phyloP scores from a whole-genome alignment of 2,329 filamentous ascomycete species.

The Pseudocercospora fijiensis region DNA sequence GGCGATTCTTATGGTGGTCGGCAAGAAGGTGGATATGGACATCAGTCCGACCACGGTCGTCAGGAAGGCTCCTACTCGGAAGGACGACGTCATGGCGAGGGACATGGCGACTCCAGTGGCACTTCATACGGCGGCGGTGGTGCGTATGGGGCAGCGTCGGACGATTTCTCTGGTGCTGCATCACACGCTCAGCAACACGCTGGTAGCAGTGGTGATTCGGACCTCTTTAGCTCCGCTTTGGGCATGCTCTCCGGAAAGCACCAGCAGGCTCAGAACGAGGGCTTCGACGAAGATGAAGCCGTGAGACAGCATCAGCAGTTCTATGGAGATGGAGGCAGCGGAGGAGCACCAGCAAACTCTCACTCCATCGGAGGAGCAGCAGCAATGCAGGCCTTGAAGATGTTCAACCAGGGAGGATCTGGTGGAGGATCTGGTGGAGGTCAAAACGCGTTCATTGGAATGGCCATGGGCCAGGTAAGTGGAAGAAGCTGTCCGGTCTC shows the following conservation, averaged over 20 bases:
- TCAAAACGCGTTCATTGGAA: constrained; percentile 75
- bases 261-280: constrained; percentile 50
- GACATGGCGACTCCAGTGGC: constrained; percentile 42
- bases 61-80: constrained; percentile 34
- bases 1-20: constrained; percentile 24
- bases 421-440: constrained; percentile 44
- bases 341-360: constrained; percentile 45
- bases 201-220: constrained; percentile 50
- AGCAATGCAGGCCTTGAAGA: constrained; percentile 77
- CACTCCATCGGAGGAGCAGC: constrained; percentile 64
- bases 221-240: constrained; percentile 58
- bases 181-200: constrained; percentile 57
- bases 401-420: constrained; percentile 55
- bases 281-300: constrained; percentile 64
- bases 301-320: constrained; percentile 73
- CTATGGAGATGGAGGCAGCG: constrained; percentile 58
- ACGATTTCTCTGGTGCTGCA: constrained; percentile 56
- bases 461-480: constrained; percentile 17
- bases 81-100: constrained; percentile 31
- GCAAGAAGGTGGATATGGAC: constrained; percentile 28
- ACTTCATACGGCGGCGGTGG: constrained; percentile 46
- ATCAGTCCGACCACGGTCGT: constrained; percentile 35
- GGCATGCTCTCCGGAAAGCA: constrained; percentile 57
- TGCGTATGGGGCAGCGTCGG: constrained; percentile 41
- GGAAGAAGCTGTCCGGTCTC: neutral